Evolutionary conservation across 1,284 basidiomycete genomes (phyloP), one percentile per base, ranked within the genome.

Genomic region (Cystobasidium slooffiae): DNA sequence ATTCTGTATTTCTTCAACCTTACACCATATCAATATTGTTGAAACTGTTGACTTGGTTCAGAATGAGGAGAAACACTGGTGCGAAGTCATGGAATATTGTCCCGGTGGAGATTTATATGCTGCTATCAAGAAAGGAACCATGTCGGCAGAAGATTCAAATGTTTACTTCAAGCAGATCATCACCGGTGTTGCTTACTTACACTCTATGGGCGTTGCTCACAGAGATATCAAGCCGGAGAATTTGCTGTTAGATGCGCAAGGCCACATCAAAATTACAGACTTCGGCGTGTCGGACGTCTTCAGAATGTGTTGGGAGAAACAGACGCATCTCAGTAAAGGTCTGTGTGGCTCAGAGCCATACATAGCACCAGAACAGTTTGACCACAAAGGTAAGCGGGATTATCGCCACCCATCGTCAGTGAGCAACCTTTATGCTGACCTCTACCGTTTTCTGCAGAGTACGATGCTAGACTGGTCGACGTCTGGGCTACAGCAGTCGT

Each of bases 61-160:
- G 81, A 96, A 99, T 83, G 96, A 99, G 84, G 89, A 86, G 78
- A 90, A 92, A 76, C 91, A 94, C 81, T 99, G 96, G 96, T 99
- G 96, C 82, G 96, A 99, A 83, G 96, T 99, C 75, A 98, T 99
- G 97, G 97, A 99, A 84, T 98, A 95, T 82, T 97, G 96, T 83
- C 93, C 93, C 1, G 96, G 96, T 67, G 95, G 95, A 6, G 95
- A 98, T 84, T 86, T 98, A 46, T 98, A 98, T 81, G 94, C 94
- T 31, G 94, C 94, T 47, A 98, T 98, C 86, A 97, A 97, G 87
- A 93, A 93, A 82, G 96, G 95, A 81, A 89, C 92, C 78, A 97
- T 99, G 94, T 91, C 90, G 18, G 90, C 92, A 20, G 89, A 88
- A 81, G 94, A 97, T 83, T 94, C 97, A 78, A 95, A 98, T 83